Evolutionary conservation across 2,329 filamentous ascomycete genomes (phyloP).

Genomic region (Botrytis cinerea): DNA sequence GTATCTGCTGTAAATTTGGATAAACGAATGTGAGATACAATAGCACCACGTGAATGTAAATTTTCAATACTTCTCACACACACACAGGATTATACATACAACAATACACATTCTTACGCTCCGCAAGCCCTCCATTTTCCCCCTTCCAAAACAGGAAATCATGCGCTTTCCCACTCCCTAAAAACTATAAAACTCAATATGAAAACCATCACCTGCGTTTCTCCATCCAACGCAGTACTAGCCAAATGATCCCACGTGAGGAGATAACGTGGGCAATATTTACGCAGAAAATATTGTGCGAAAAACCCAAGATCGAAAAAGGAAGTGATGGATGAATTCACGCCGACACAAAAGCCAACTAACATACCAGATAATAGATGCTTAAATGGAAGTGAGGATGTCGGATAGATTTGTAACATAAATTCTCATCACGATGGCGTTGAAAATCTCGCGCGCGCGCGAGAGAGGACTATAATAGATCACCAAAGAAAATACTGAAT

Average conservation of each 20-base stretch:
- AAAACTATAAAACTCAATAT: constrained; percentile 60
- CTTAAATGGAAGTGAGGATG: too few species aligned
- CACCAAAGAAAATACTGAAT: too few species aligned
- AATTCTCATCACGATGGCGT: too few species aligned
- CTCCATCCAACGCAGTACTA: constrained; percentile 71
- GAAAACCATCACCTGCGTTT: constrained; percentile 64
- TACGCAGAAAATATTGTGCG: constrained; percentile 69
- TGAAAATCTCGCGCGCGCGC: too few species aligned
- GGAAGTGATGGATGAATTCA: constrained; percentile 67
- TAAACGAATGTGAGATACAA: not conserved
- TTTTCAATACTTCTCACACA: not conserved
- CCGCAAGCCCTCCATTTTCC: constrained; percentile 27
- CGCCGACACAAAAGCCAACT: constrained; percentile 67
- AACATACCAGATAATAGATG: constrained; percentile 47
- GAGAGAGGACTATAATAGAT: too few species aligned
- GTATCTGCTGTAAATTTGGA: not conserved
- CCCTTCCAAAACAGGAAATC: constrained; percentile 37
- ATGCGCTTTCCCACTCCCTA: constrained; percentile 40
- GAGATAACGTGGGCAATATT: constrained; percentile 60
- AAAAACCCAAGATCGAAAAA: constrained; percentile 69
- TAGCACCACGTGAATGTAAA: not conserved
- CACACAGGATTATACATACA: not conserved
- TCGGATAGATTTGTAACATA: too few species aligned
- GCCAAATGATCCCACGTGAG: constrained; percentile 76
- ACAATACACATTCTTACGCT: not conserved